Conservation (phyloP, 2,329 filamentous ascomycete genomes). For the Emmonsia crescens region DNA sequence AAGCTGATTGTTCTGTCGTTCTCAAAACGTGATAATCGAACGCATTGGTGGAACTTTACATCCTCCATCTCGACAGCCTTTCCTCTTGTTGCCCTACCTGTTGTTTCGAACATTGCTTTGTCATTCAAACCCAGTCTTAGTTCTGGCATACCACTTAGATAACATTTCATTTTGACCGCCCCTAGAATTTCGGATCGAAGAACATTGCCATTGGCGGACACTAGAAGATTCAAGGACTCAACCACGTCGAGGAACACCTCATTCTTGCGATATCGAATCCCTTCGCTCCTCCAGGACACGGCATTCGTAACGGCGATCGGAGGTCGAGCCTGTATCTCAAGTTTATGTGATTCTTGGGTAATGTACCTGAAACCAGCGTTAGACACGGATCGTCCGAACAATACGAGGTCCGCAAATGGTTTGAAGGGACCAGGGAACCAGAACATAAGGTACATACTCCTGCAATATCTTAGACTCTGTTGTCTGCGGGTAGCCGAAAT, state of each 20-base stretch:
- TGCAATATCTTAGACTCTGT: constrained; percentile 98
- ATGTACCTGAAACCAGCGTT: constrained; percentile 55
- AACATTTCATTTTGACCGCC: constrained; percentile 99
- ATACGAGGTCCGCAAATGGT: constrained; percentile 5
- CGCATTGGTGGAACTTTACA: constrained; percentile 98
- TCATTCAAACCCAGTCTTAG: constrained; percentile 89
- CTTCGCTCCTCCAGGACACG: constrained; percentile 95
- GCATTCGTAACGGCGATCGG: constrained; percentile 98
- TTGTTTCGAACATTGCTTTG: constrained; percentile 99
- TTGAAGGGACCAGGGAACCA: neutral
- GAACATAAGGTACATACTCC: constrained; percentile 43
- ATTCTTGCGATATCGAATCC: constrained; percentile 97
- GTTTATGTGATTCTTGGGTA: constrained; percentile 96
- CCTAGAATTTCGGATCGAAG: constrained; percentile 92
- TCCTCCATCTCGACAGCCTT: constrained; percentile 99
- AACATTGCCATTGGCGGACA: constrained; percentile 89
- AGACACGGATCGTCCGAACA: neutral
- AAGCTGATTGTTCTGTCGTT: constrained; percentile 98
- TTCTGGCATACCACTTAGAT: constrained; percentile 96
- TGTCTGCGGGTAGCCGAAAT: constrained; percentile 97
- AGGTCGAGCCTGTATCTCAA: constrained; percentile 89
- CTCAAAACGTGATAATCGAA: constrained; percentile 88
- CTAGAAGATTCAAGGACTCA: constrained; percentile 90
- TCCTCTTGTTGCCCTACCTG: constrained; percentile 80
- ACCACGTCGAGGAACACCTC: constrained; percentile 98